These are phyloP conservation scores for Termitomyces eurrhizus DNA, from an alignment of 768 basidiomycete species.

Conservation along the genomic window DNA sequence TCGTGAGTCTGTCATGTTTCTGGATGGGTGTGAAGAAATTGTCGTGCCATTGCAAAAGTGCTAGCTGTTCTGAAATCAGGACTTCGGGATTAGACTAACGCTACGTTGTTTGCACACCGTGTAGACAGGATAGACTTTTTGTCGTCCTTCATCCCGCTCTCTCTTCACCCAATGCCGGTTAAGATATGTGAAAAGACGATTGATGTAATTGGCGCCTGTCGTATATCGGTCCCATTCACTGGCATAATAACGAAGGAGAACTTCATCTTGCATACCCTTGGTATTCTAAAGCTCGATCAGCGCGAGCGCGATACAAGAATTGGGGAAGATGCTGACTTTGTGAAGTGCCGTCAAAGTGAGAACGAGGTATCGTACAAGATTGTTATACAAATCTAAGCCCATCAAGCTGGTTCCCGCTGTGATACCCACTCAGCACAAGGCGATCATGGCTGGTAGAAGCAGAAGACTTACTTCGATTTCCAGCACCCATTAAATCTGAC, in stretches of 20 bases:
- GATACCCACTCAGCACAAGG: slow-evolving; percentile 27
- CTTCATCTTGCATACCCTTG: slow-evolving; percentile 81
- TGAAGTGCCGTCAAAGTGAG: slow-evolving; percentile 72
- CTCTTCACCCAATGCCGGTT: slow-evolving; percentile 99
- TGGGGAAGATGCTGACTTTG: slow-evolving; percentile 23
- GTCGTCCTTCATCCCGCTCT: slow-evolving; percentile 95
- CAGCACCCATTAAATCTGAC: slow-evolving; percentile 44
- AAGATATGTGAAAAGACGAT: slow-evolving; percentile 94
- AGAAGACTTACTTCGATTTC: slow-evolving; percentile 62
- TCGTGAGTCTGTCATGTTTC: slow-evolving; percentile 74
- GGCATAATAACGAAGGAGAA: slow-evolving; percentile 86
- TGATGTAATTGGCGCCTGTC: slow-evolving; percentile 94
- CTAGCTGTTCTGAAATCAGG: slow-evolving; percentile 54
- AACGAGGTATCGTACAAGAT: slow-evolving; percentile 88
- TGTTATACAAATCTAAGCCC: slow-evolving; percentile 96
- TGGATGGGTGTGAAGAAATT: slow-evolving; percentile 91
- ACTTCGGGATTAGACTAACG: neutral
- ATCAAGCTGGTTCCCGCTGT: slow-evolving; percentile 90
- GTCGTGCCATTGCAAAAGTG: slow-evolving; percentile 93
- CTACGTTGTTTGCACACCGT: slow-evolving; percentile 54
- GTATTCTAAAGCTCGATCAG: slow-evolving; percentile 49
- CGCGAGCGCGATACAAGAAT: neutral
- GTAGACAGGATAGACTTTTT: slow-evolving; percentile 92
- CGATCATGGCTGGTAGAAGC: slow-evolving; percentile 24
- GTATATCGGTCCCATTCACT: slow-evolving; percentile 96